These are phyloP conservation scores for Yamadazyma paraphyllophila DNA, from an alignment of 805 yeast genomes.

Conservation along the genomic window DNA sequence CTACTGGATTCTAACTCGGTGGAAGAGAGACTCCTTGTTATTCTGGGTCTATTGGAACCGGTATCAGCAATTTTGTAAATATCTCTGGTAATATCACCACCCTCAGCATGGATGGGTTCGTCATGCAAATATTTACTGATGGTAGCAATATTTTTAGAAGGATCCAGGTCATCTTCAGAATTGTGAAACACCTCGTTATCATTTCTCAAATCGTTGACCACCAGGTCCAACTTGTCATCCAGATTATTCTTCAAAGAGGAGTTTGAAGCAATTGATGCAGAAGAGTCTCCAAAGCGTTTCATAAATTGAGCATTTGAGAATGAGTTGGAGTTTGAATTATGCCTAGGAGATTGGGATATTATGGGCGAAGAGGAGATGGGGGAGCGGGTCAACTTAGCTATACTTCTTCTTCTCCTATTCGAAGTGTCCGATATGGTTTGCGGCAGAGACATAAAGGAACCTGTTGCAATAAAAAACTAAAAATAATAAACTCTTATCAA, in stretches of 20 bases:
- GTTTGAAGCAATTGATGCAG: constrained; percentile 7
- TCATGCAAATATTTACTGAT: constrained; percentile 11
- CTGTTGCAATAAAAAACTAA: too few relatives aligned
- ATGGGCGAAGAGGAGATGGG: constrained; percentile 25
- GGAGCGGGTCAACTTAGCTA: constrained; percentile 31
- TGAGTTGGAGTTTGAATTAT: constrained; percentile 8
- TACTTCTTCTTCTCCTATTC: constrained; percentile 23
- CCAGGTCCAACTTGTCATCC: neutral
- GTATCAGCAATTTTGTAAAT: constrained; percentile 32
- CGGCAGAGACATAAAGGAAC: constrained; percentile 17
- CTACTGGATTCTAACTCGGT: constrained; percentile 31
- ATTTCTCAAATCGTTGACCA: neutral
- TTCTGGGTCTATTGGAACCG: constrained; percentile 7
- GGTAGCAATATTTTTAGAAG: neutral
- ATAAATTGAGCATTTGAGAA: constrained; percentile 19
- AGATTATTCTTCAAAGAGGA: constrained; percentile 13
- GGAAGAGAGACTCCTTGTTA: constrained; percentile 25
- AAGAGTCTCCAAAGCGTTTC: constrained; percentile 13
- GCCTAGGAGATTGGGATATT: constrained; percentile 18
- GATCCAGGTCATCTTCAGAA: constrained; percentile 2
- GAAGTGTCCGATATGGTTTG: constrained; percentile 14
- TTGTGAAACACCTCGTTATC: neutral
- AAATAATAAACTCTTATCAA: neutral
- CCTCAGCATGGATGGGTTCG: constrained; percentile 33
- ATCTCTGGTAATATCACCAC: constrained; percentile 54